Conservation (phyloP, 2,329 filamentous ascomycete species). For the Neurospora sp. region DNA sequence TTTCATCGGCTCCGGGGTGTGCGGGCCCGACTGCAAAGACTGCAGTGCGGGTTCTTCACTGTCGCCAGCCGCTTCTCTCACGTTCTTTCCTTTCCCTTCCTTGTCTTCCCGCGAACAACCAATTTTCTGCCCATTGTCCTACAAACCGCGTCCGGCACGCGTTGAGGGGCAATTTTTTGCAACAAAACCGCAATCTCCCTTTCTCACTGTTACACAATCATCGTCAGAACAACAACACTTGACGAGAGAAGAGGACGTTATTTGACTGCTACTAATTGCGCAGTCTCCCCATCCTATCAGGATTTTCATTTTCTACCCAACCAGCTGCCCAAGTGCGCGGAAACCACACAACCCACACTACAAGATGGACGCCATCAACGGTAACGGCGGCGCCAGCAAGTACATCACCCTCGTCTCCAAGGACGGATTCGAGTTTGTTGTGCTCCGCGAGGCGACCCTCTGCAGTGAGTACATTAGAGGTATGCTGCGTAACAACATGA, state of each 20-base stretch:
- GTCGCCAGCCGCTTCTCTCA: not conserved
- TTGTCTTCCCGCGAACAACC: slow-evolving; percentile 1
- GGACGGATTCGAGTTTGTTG: slow-evolving; percentile 69
- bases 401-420: slow-evolving; percentile 70
- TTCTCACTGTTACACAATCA: not conserved
- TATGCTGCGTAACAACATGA: slow-evolving; percentile 61
- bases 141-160: not conserved
- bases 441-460: slow-evolving; percentile 60
- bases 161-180: slow-evolving; percentile 1
- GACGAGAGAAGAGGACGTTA: not conserved
- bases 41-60: not conserved
- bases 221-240: not conserved
- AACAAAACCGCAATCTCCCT: not conserved
- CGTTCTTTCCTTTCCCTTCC: not conserved
- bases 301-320: not conserved
- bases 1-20: not conserved
- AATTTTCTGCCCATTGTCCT: not conserved
- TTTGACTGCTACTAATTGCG: not conserved
- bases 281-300: not conserved
- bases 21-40: not conserved
- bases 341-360: slow-evolving; percentile 1
- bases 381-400: slow-evolving; percentile 34
- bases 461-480: slow-evolving; percentile 63
- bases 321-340: not conserved
- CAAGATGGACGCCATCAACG: slow-evolving; percentile 16